phyloP scores from a whole-genome alignment of 192 early-diverging fungal species.

The Coemansia aciculifera region DNA sequence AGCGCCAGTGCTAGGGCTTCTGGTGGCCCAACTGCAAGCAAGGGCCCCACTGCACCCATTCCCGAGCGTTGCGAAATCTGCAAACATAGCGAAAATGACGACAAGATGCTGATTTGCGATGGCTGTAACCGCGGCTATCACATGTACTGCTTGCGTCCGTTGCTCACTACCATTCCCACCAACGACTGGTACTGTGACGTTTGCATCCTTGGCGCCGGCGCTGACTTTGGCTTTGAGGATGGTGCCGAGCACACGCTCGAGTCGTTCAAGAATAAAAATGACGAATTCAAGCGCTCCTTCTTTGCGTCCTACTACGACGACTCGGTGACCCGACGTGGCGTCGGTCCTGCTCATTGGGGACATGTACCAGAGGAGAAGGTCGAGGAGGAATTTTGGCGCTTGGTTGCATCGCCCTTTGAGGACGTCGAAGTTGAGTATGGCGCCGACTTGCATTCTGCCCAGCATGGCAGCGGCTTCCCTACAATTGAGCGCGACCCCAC shows the following conservation, averaged over 20 bases:
- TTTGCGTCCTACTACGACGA: constrained; percentile 60
- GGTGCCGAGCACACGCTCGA: constrained; percentile 74
- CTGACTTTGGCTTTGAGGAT: constrained; percentile 95
- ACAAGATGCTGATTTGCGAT: constrained; percentile 81
- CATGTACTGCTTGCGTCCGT: constrained; percentile 74
- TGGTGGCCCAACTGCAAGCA: constrained; percentile 17
- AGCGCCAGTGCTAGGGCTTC: constrained; percentile 17
- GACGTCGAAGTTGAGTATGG: constrained; percentile 95
- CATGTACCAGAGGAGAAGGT: constrained; percentile 72
- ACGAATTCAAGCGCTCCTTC: constrained; percentile 79
- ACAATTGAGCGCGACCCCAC: constrained; percentile 62
- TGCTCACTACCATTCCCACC: constrained; percentile 58
- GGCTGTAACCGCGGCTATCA: constrained; percentile 85
- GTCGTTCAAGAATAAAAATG: constrained; percentile 76
- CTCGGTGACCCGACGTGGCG: background rate
- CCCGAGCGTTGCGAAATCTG: constrained; percentile 53
- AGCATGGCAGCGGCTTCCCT: constrained; percentile 93
- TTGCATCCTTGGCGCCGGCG: constrained; percentile 73
- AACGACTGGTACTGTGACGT: constrained; percentile 88
- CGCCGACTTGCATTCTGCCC: constrained; percentile 87
- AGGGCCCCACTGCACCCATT: constrained; percentile 30
- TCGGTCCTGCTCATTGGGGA: constrained; percentile 27
- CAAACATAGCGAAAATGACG: constrained; percentile 55
- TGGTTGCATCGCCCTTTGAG: constrained; percentile 83
- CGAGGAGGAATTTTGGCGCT: constrained; percentile 92